Evolutionary conservation across 345 rosid genomes (phyloP).

Genomic region (Litchi chinensis): DNA sequence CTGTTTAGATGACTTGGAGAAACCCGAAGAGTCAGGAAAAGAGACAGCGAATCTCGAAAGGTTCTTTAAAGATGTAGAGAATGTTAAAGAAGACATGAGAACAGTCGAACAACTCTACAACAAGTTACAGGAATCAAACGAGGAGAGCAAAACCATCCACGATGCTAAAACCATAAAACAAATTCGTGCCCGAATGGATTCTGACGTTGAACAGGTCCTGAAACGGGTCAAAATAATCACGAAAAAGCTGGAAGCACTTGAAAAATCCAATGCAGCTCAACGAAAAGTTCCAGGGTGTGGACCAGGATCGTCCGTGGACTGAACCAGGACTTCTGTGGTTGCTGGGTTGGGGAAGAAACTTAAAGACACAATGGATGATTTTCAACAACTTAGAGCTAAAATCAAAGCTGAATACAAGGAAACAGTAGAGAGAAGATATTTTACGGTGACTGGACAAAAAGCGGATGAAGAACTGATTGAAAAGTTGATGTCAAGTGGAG

Average conservation of each 20-base stretch:
- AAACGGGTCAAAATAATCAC: slow-evolving; percentile 68
- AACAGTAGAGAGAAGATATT: slow-evolving; percentile 78
- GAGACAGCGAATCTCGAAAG: slow-evolving; percentile 64
- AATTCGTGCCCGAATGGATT: slow-evolving; percentile 68
- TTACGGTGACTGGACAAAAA: slow-evolving; percentile 74
- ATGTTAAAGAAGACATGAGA: slow-evolving; percentile 75
- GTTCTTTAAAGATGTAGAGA: slow-evolving; percentile 81
- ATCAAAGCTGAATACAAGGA: slow-evolving; percentile 71
- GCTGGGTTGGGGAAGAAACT: slow-evolving; percentile 81
- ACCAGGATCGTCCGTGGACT: slow-evolving; percentile 79
- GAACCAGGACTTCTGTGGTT: slow-evolving; percentile 82
- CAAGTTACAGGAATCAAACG: slow-evolving; percentile 65
- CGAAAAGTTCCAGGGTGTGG: slow-evolving; percentile 74
- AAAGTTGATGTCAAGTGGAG: slow-evolving; percentile 75
- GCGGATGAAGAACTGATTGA: slow-evolving; percentile 73
- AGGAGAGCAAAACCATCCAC: slow-evolving; percentile 67
- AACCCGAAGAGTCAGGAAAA: slow-evolving; percentile 28
- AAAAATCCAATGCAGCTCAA: slow-evolving; percentile 75
- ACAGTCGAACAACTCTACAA: slow-evolving; percentile 60
- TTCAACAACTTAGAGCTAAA: slow-evolving; percentile 58
- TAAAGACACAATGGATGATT: slow-evolving; percentile 70
- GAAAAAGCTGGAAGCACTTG: slow-evolving; percentile 72
- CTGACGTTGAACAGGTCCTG: slow-evolving; percentile 60
- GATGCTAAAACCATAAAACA: slow-evolving; percentile 67
- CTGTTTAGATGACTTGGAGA: slow-evolving; percentile 44